Evolutionary conservation across 176 grass and related monocot genomes (phyloP).

Genomic region (Eleusine indica): DNA sequence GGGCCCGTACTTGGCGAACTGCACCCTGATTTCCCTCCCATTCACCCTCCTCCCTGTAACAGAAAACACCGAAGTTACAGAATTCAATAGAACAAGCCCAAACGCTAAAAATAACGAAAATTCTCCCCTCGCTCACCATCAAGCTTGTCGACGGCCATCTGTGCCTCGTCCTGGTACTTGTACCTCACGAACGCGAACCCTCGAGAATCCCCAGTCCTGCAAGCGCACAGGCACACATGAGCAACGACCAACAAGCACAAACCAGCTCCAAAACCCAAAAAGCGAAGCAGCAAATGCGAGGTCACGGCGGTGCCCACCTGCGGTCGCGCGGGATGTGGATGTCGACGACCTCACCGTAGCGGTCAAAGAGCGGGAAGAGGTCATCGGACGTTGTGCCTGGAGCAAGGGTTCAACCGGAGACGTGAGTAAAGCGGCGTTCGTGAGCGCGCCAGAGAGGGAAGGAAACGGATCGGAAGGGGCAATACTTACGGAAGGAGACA

Average conservation of each 20-base stretch:
- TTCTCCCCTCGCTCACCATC: constrained; percentile 48
- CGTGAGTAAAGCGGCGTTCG: neutral
- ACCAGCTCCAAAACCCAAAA: neutral
- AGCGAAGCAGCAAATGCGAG: neutral
- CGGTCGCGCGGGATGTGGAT: constrained; percentile 78
- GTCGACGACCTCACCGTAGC: constrained; percentile 73
- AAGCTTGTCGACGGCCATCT: constrained; percentile 71
- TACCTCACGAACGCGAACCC: constrained; percentile 92
- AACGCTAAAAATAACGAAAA: neutral
- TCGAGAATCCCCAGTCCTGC: constrained; percentile 71
- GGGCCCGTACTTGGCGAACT: constrained; percentile 88
- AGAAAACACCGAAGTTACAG: neutral
- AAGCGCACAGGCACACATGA: constrained; percentile 14
- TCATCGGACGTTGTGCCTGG: constrained; percentile 77
- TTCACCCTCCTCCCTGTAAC: constrained; percentile 60
- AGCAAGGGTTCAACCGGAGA: constrained; percentile 5
- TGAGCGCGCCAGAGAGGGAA: neutral
- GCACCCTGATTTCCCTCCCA: constrained; percentile 80
- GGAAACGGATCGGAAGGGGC: neutral
- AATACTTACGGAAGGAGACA: constrained; percentile 64
- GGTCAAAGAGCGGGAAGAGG: constrained; percentile 75
- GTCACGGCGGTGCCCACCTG: constrained; percentile 44
- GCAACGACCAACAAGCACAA: constrained; percentile 12
- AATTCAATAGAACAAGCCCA: neutral
- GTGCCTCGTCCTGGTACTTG: constrained; percentile 79